Evolutionary conservation across 1,139 yeast genomes (phyloP), one percentile per base, ranked within the genome.

Genomic region (Candida albicans): DNA sequence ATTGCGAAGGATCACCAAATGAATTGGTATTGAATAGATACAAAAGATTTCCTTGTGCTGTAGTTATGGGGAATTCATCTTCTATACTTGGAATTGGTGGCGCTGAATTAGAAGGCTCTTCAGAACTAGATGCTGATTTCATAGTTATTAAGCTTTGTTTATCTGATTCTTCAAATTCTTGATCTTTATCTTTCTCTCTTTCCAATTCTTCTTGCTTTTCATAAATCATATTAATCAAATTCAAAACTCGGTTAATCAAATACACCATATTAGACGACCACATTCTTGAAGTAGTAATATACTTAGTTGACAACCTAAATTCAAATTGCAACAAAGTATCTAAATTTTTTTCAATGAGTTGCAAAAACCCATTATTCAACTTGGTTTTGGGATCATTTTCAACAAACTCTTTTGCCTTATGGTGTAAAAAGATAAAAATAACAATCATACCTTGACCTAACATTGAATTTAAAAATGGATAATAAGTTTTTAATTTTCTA

Each of bases 381-480:
- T 52, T 49, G 12, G 39, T 32, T 8, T 47, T 44, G 8, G 52
- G 52, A 31, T 52, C 54, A 39, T 53, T 58, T 18, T 52, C 52
- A 26, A 69, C 56, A 46, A 77, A 66, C 22, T 67, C 70, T 30
- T 63, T 62, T 35, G 62, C 67, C 30, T 72, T 73, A 45, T 72
- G 63, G 52, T 75, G 77, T 50, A 77, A 59, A 47, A 77, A 59
- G 0, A 81, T 75, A 56, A 73, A 77, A 13, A 73, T 65, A 18
- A 77, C 81, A 44, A 77, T 73, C 37, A 77, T 62, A 1, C 81
- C 79, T 52, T 77, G 82, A 53, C 77, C 76, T 13, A 75, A 61
- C 41, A 75, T 76, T 1, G 78, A 67, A 49, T 73, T 74, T 45
- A 76, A 65, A 48, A 75, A 75, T 15, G 82, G 82, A 51, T 68